These are phyloP conservation scores for Aspergillus uvarum DNA, from an alignment of 2,329 filamentous ascomycete genomes.

Conservation along the genomic window DNA sequence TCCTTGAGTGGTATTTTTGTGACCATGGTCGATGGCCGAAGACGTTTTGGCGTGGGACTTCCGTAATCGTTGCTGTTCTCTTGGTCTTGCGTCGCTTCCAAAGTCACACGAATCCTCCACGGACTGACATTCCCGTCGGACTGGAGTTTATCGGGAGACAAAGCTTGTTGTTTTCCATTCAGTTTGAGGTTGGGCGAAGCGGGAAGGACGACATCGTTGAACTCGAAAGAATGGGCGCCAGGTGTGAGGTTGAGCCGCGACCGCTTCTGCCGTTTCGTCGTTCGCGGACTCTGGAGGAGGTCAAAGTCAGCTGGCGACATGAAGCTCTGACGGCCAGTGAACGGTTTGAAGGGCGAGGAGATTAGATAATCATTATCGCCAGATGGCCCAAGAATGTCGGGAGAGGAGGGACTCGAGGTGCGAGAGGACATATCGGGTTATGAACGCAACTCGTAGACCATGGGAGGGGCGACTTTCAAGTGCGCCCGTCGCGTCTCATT, in stretches of 20 bases:
- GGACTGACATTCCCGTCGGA: constrained; percentile 45
- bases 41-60: constrained; percentile 33
- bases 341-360: constrained; percentile 43
- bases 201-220: constrained; percentile 45
- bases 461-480: constrained; percentile 7
- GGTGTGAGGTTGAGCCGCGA: constrained; percentile 38
- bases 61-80: constrained; percentile 26
- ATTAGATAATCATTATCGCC: constrained; percentile 45
- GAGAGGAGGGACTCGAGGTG: constrained; percentile 44
- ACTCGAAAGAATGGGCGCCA: constrained; percentile 41
- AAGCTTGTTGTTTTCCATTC: constrained; percentile 28
- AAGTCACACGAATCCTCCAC: constrained; percentile 50
- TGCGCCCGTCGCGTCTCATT: constrained; percentile 12
- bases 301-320: constrained; percentile 38
- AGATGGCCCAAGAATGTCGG: constrained; percentile 44
- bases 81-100: constrained; percentile 49
- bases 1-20: constrained; percentile 46
- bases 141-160: constrained; percentile 41
- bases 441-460: constrained; percentile 12
- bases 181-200: constrained; percentile 37
- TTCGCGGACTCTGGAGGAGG: constrained; percentile 33
- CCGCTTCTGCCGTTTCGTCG: constrained; percentile 27
- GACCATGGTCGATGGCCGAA: constrained; percentile 35
- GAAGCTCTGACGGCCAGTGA: constrained; percentile 39
- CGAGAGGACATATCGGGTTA: constrained; percentile 36